Evolutionary conservation across 2,329 filamentous ascomycete genomes (phyloP).

Genomic region (Elsinoe necatrix): DNA sequence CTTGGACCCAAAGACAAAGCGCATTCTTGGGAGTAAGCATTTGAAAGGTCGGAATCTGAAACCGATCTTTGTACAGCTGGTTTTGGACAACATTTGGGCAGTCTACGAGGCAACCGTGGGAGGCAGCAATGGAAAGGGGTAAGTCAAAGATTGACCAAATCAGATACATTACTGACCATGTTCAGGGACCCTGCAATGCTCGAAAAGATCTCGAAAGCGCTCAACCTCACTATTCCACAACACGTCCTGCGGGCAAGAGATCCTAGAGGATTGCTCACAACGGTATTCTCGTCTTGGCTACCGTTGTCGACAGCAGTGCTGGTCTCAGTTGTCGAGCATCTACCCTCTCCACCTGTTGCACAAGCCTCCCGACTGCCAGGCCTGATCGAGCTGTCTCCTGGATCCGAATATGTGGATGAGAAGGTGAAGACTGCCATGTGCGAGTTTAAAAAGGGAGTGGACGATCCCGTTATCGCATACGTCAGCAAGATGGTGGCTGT

Average conservation of each 20-base stretch:
- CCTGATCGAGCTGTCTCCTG: slow-evolving; percentile 72
- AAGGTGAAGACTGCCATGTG: slow-evolving; percentile 72
- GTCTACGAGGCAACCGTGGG: slow-evolving; percentile 86
- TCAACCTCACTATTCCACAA: slow-evolving; percentile 74
- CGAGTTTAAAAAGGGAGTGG: slow-evolving; percentile 60
- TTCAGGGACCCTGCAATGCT: slow-evolving; percentile 64
- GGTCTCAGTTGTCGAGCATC: slow-evolving; percentile 86
- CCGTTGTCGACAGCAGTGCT: slow-evolving; percentile 86
- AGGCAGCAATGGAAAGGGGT: slow-evolving; percentile 73
- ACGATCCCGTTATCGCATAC: slow-evolving; percentile 80
- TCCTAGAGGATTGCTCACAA: slow-evolving; percentile 70
- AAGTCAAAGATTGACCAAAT: slow-evolving; percentile 36
- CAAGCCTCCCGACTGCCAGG: slow-evolving; percentile 73
- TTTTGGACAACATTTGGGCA: slow-evolving; percentile 92
- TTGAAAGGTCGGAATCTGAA: slow-evolving; percentile 85
- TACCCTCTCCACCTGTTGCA: slow-evolving; percentile 73
- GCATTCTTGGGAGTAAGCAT: slow-evolving; percentile 82
- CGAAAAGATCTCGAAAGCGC: slow-evolving; percentile 90
- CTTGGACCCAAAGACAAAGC: slow-evolving; percentile 92
- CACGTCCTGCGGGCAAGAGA: slow-evolving; percentile 79
- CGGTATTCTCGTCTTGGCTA: slow-evolving; percentile 82
- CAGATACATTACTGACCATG: not conserved
- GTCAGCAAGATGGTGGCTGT: slow-evolving; percentile 98
- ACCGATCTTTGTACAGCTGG: slow-evolving; percentile 94
- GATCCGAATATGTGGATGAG: slow-evolving; percentile 59